Conservation (phyloP, 257 asterid genomes). For the Solanum clarkiae region DNA sequence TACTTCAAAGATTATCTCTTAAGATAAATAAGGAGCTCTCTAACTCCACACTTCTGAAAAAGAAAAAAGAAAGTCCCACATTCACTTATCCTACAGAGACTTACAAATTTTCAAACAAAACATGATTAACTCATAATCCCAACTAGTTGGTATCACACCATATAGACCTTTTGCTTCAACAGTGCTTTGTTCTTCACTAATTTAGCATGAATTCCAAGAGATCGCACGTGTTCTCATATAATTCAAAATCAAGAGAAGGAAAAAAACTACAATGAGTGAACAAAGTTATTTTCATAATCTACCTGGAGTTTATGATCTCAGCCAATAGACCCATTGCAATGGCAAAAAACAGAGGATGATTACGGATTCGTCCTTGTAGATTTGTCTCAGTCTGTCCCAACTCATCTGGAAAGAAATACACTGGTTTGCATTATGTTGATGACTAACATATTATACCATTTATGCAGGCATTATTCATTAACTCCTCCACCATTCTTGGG, state of each 20-base stretch:
- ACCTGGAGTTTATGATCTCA: conserved; percentile 94
- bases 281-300: neutral
- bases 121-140: neutral
- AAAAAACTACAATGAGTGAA: neutral
- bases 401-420: neutral
- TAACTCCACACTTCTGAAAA: neutral
- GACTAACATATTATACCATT: neutral
- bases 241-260: neutral
- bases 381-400: conserved; percentile 4
- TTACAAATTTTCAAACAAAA: neutral
- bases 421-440: neutral
- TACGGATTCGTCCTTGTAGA: conserved; percentile 31
- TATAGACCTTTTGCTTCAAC: neutral
- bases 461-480: neutral
- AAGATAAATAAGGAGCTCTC: neutral
- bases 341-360: conserved; percentile 83
- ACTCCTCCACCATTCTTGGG: neutral
- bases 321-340: conserved; percentile 75
- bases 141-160: neutral
- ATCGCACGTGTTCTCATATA: neutral
- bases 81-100: neutral
- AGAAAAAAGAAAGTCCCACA: neutral
- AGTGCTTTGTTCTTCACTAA: neutral
- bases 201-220: neutral
- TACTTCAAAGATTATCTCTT: neutral